Evolutionary conservation across 1,139 yeast species (phyloP).

Genomic region (Yarrowia galli): DNA sequence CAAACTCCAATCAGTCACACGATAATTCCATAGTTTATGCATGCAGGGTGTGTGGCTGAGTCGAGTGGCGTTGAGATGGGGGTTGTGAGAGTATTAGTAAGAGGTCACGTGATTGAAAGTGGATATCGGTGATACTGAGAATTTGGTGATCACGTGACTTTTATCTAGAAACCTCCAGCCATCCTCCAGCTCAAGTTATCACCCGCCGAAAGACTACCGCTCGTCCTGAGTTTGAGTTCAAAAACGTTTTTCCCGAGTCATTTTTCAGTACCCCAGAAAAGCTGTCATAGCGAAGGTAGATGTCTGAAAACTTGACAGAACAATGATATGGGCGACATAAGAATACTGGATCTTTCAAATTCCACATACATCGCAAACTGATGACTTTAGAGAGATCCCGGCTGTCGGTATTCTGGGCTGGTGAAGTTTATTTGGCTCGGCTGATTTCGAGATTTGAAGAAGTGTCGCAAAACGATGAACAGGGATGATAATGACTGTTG

Average conservation of each 20-base stretch:
- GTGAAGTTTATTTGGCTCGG: slow-evolving; percentile 13
- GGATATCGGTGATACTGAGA: not conserved
- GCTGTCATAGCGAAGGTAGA: too few relatives aligned
- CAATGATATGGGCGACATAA: too few relatives aligned
- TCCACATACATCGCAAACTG: too few relatives aligned
- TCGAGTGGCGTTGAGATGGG: not conserved
- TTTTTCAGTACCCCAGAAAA: not conserved
- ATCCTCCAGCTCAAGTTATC: not conserved
- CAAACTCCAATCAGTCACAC: slow-evolving; percentile 30
- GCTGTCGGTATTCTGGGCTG: slow-evolving; percentile 5
- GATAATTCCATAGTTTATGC: slow-evolving; percentile 14
- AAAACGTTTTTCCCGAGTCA: slow-evolving; percentile 14
- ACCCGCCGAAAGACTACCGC: not conserved
- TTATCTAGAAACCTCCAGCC: too few relatives aligned
- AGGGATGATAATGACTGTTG: not conserved
- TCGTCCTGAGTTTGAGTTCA: slow-evolving; percentile 16
- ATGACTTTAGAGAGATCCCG: not conserved
- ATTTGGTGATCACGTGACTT: not conserved
- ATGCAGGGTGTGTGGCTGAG: slow-evolving; percentile 16
- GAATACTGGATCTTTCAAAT: not conserved
- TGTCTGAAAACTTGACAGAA: not conserved
- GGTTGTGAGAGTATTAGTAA: too few relatives aligned
- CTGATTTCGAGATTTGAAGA: not conserved
- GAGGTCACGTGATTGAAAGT: too few relatives aligned
- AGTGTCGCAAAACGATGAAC: not conserved